Evolutionary conservation across 1,139 yeast genomes (phyloP), one percentile per base, ranked within the genome.

Genomic region (Protomyces gravidus): DNA sequence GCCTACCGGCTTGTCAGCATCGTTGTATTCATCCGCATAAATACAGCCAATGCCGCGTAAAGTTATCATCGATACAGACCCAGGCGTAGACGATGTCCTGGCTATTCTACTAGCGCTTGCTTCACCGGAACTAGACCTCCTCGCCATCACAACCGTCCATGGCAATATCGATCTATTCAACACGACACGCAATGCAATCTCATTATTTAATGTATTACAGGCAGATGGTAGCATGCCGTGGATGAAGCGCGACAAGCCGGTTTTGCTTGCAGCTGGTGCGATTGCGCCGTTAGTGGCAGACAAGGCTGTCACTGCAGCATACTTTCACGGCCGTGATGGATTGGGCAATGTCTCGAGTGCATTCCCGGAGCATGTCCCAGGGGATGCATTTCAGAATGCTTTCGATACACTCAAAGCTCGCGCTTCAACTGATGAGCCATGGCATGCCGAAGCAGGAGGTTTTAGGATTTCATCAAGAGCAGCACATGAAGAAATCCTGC

Each of bases 341-440:
- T 68, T 75, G 7, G 77, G 77, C 4, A 73, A 74, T 26, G 74
- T 73, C 25, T 77, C 74, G 61, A 51, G 62, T 1, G 47, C 61
- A 2, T 68, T 70, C 19, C 76, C 77, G 1, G 71, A 73, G 45
- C 74, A 66, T 57, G 69, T 75, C 2, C 70, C 74, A 15, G 67
- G 71, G 1, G 55, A 62, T 5, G 67, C 66, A 32, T 48, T 51
- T 50, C 63, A 70, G 48, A 72, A 73, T 9, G 72, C 71, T 50
- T 49, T 59, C 23, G 58, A 59, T 19, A 58, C 56, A 7, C 48
- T 42, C 25, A 97, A 97, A 96, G 88, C 67, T 82, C 82, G 67
- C 76, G 81, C 61, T 88, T 95, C 95, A 80, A 96, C 72, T 82
- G 82, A 74, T 96, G 97, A 50, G 89, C 82, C 52, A 83, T 79